phyloP scores from a whole-genome alignment of 164 flowering plant species.

The Umbellularia californica region DNA sequence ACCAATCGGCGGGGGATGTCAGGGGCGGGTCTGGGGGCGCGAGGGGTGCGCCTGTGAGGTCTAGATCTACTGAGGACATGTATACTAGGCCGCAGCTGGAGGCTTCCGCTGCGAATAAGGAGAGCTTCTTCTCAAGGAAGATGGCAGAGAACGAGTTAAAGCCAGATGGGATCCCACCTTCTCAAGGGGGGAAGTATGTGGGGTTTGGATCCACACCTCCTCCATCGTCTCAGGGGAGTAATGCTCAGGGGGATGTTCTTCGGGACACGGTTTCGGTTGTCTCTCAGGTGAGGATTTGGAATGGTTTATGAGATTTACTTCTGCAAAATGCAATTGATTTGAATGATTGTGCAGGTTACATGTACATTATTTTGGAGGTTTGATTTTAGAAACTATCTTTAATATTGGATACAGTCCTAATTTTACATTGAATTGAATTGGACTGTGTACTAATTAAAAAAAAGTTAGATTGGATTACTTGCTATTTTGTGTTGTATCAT shows the following conservation, averaged over 20 bases:
- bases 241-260: conserved; percentile 60
- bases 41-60: conserved; percentile 34
- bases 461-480: no score
- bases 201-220: conserved; percentile 89
- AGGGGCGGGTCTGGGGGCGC: conserved; percentile 34
- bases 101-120: conserved; percentile 87
- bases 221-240: conserved; percentile 33
- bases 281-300: conserved; percentile 62
- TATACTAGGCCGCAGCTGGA: conserved; percentile 67
- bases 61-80: conserved; percentile 77
- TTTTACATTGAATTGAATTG: no score
- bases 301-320: no score
- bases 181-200: conserved; percentile 94
- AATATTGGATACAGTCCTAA: no score
- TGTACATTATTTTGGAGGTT: no score
- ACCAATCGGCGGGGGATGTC: conserved; percentile 68
- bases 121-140: conserved; percentile 66
- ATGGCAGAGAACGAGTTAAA: conserved; percentile 71
- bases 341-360: no score
- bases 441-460: no score
- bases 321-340: no score
- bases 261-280: conserved; percentile 55
- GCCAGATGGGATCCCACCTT: conserved; percentile 89
- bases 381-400: no score
- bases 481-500: no score